phyloP scores from a whole-genome alignment of 345 rosid species.

The Rhodamnia rubescens region DNA sequence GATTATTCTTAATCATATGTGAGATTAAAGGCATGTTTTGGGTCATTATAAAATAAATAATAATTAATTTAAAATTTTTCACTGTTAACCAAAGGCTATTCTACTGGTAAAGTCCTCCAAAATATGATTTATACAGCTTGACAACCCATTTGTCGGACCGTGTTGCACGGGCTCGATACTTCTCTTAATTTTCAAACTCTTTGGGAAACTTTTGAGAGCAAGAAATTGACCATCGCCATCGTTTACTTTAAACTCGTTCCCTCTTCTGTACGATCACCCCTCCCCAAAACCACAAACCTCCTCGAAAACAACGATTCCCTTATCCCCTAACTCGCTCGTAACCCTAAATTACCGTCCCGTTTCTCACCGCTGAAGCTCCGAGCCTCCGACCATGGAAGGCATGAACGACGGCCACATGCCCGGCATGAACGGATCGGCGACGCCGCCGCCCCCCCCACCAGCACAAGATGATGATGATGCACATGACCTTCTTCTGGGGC shows the following conservation, averaged over 20 bases:
- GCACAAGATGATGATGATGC: constrained; percentile 34
- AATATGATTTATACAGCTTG: background rate
- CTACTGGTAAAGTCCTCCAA: no score
- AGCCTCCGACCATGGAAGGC: background rate
- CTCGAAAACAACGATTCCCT: background rate
- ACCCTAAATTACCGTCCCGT: background rate
- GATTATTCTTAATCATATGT: no score
- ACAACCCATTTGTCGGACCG: background rate
- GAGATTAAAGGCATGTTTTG: no score
- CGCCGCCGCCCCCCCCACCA: constrained; percentile 2
- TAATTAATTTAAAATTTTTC: no score
- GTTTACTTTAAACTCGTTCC: background rate
- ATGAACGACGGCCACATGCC: background rate
- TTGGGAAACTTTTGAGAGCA: background rate
- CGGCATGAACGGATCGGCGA: constrained; percentile 1
- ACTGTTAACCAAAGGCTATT: no score
- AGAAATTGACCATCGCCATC: background rate
- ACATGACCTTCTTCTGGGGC: constrained; percentile 77
- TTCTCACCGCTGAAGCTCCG: background rate
- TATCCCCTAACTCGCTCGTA: background rate
- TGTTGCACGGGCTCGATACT: background rate
- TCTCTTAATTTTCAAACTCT: background rate
- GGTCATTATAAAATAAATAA: no score
- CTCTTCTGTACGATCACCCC: background rate
- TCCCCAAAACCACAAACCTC: background rate